Conservation (phyloP, 345 rosid genomes). For the Citrus maxima region DNA sequence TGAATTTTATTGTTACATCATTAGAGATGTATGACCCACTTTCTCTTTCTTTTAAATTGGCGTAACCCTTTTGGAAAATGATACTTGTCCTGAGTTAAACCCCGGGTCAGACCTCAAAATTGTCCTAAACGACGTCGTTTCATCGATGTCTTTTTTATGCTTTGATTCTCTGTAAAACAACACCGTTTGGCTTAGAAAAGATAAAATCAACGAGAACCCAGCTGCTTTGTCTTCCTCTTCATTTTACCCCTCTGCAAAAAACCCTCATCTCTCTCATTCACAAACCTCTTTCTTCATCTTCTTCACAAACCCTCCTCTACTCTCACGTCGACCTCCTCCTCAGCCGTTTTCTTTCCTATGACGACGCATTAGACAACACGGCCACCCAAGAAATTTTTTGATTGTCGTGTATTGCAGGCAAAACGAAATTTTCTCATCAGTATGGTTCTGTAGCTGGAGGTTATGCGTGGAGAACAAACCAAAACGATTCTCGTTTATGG, state of each 20-base stretch:
- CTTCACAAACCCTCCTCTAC: constrained; percentile 44
- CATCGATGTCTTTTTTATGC: too few species aligned
- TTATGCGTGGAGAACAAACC: constrained; percentile 18
- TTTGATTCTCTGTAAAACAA: too few species aligned
- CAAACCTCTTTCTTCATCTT: constrained; percentile 46
- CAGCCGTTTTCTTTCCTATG: constrained; percentile 68
- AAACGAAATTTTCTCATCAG: constrained; percentile 18
- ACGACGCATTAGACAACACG: constrained; percentile 70
- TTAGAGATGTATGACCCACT: constrained; percentile 29
- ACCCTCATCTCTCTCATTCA: constrained; percentile 70
- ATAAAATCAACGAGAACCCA: too few species aligned
- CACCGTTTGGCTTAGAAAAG: too few species aligned
- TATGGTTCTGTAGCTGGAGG: constrained; percentile 25
- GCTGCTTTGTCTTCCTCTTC: too few species aligned
- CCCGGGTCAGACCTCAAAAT: too few species aligned
- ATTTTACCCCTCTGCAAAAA: constrained; percentile 26
- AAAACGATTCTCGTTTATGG: constrained; percentile 40
- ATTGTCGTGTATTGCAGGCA: constrained; percentile 28
- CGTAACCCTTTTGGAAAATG: neutral
- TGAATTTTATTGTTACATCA: constrained; percentile 24
- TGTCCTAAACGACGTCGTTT: too few species aligned
- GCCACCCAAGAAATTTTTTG: constrained; percentile 30
- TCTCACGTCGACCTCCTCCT: constrained; percentile 55
- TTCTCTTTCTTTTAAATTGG: constrained; percentile 16
- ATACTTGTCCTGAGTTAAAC: too few species aligned